Conservation (phyloP, 1,139 yeast species). For the Suhomyces bokatorum region DNA sequence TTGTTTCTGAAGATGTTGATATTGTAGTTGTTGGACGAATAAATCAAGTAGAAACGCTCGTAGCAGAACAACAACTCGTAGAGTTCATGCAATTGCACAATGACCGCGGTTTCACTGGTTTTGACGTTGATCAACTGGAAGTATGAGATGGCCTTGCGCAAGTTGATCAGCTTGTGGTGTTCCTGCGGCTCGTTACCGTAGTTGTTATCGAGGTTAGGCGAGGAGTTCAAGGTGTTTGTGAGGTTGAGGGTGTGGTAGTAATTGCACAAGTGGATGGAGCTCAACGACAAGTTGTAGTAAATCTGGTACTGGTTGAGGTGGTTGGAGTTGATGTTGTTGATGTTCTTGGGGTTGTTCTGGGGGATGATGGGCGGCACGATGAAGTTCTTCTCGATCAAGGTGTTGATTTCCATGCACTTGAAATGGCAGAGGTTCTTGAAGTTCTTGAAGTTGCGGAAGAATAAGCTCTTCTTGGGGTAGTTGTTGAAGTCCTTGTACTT, state of each 20-base stretch:
- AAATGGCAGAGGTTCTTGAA: constrained; percentile 30
- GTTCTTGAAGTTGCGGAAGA: constrained; percentile 24
- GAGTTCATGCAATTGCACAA: constrained; percentile 35
- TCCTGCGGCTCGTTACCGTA: constrained; percentile 25
- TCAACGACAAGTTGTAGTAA: constrained; percentile 37
- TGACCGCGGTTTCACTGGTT: constrained; percentile 22
- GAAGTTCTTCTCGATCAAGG: constrained; percentile 31
- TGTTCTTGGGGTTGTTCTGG: constrained; percentile 13
- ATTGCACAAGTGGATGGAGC: constrained; percentile 35
- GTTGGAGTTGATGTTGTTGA: constrained; percentile 16
- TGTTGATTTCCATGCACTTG: constrained; percentile 32
- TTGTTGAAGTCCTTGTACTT: constrained; percentile 26
- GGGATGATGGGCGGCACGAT: constrained; percentile 28
- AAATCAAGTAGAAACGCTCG: constrained; percentile 37
- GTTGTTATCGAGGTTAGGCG: constrained; percentile 16
- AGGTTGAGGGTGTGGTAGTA: constrained; percentile 36
- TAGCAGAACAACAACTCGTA: constrained; percentile 35
- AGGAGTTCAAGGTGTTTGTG: constrained; percentile 20
- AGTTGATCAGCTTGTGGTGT: constrained; percentile 36
- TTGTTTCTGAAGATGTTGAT: constrained; percentile 23
- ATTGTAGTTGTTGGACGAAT: constrained; percentile 29
- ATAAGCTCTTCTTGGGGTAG: constrained; percentile 19
- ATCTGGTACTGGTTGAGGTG: constrained; percentile 29
- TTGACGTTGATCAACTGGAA: constrained; percentile 36
- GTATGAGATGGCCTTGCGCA: constrained; percentile 38